Percentiles rank a stretch among this genome's conserved stretches.
Evolutionary conservation across 495 filamentous ascomycete genomes (phyloP).

Genomic region (Hypoxylon lienhwacheense): DNA sequence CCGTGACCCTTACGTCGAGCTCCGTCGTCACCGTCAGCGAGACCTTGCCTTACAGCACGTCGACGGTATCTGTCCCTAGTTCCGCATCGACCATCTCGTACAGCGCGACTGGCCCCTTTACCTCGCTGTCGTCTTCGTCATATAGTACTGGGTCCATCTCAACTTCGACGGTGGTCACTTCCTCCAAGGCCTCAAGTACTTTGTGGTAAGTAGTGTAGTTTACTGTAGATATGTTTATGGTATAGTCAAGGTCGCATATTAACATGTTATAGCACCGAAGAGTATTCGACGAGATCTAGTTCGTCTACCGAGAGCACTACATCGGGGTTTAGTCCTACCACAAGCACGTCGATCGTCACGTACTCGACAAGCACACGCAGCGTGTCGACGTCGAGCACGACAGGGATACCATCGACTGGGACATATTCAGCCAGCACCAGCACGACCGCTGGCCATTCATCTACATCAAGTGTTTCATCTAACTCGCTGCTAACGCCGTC

Average conservation of each 20-base stretch:
- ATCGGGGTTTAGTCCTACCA: too few species aligned
- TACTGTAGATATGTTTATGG: background rate
- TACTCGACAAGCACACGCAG: background rate
- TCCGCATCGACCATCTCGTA: conserved; percentile 3
- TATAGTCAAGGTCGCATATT: background rate
- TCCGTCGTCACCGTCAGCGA: conserved; percentile 1
- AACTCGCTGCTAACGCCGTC: background rate
- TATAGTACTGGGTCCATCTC: conserved; percentile 3
- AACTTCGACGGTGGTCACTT: conserved; percentile 1
- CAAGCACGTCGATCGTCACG: background rate
- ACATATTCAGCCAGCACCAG: background rate
- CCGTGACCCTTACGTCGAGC: conserved; percentile 13
- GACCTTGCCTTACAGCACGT: conserved; percentile 1
- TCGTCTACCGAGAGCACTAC: background rate
- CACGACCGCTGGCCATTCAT: background rate
- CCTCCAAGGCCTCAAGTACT: conserved; percentile 3
- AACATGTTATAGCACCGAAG: conserved; percentile 20
- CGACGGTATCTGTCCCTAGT: background rate
- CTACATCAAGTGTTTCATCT: background rate
- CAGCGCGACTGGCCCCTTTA: background rate
- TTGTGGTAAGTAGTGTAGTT: conserved; percentile 17
- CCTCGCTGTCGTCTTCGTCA: background rate
- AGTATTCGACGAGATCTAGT: background rate
- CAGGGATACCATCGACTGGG: background rate
- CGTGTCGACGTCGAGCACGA: background rate